Evolutionary conservation across 2,329 filamentous ascomycete species (phyloP).

Genomic region (Penicillium sp.): DNA sequence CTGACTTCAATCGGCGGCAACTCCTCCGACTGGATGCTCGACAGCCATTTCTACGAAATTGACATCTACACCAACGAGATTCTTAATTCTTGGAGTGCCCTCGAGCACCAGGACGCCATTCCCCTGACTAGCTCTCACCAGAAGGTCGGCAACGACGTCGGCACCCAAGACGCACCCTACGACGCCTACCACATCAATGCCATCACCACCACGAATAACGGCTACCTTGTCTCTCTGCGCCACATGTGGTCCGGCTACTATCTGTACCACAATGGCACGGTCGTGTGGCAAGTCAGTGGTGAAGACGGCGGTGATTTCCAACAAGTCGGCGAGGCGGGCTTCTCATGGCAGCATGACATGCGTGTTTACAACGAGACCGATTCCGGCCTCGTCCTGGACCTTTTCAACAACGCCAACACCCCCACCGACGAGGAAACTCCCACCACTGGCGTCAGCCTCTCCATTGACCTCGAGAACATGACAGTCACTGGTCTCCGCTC

Average conservation of each 20-base stretch:
- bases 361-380: constrained; percentile 34
- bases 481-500: constrained; percentile 10
- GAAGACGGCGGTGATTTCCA: constrained; percentile 21
- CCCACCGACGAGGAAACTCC: constrained; percentile 6
- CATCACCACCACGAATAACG: constrained; percentile 30
- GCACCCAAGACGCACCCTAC: constrained; percentile 26
- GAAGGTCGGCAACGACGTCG: constrained; percentile 7
- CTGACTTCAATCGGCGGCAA: constrained; percentile 31
- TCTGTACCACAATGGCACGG: constrained; percentile 27
- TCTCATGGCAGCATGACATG: constrained; percentile 33
- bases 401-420: constrained; percentile 31
- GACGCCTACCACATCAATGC: constrained; percentile 40
- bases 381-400: constrained; percentile 25
- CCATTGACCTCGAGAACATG: constrained; percentile 18
- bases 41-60: constrained; percentile 36
- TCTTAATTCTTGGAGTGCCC: constrained; percentile 33
- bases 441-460: constrained; percentile 24
- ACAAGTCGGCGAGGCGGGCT: constrained; percentile 13
- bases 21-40: constrained; percentile 31
- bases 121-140: constrained; percentile 30
- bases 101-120: constrained; percentile 33
- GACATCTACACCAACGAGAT: constrained; percentile 36
- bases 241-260: constrained; percentile 36
- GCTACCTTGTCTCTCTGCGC: constrained; percentile 37
- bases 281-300: constrained; percentile 17